Base-by-base conservation (phyloP, 2,329 filamentous ascomycete species). In the Rachicladosporium sp. region DNA sequence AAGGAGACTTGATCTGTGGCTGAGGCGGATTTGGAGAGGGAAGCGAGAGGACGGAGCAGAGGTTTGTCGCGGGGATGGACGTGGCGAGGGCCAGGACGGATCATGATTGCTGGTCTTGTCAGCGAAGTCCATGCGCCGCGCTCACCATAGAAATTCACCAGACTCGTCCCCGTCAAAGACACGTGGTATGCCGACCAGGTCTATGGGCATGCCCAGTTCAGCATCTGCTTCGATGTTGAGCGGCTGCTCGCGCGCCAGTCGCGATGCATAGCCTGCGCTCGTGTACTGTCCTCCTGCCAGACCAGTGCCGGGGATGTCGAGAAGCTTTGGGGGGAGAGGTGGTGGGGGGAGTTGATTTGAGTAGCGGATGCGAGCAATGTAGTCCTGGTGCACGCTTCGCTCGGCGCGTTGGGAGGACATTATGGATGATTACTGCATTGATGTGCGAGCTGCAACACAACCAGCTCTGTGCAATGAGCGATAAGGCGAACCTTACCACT, bases 151-250 rank as follows among this genome's bases (percentile, higher is more conserved):
- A 35, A 12, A 58, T 68, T 46, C 71, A 95, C 88, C 86, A 65
- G 82, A 82, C 68, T 96, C 89, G 60, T 96, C 87, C 43, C 88
- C 89, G 54, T 96, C 80, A 56, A 96, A 95, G 42, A 96, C 80
- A 23, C 88, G 87, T 6, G 89, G 89, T 67, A 96, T 85, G 54
- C 91, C 91, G 43, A 96, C 82, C 50, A 98, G 67, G 60, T 96
- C 89, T 57, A 98, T 78, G 43, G 88, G 87, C 91, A 98, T 96
- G 42, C 91, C 91, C 51, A 96, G 74, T 68, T 98, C 91, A 6
- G 88, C 91, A 74, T 98, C 91, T 23, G 87, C 87, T 64, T 98
- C 91, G 46, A 98, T 91, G 57, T 95, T 96, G 36, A 94, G 70
- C 38, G 89, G 84, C 67, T 96, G 91, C 56, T 94, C 87, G 55